A percentile compares a stretch with the other conserved stretches of the same genome.
These are phyloP conservation scores for Edaphochlamys debaryana DNA, from an alignment of 139 green algal species.

Conservation along the genomic window DNA sequence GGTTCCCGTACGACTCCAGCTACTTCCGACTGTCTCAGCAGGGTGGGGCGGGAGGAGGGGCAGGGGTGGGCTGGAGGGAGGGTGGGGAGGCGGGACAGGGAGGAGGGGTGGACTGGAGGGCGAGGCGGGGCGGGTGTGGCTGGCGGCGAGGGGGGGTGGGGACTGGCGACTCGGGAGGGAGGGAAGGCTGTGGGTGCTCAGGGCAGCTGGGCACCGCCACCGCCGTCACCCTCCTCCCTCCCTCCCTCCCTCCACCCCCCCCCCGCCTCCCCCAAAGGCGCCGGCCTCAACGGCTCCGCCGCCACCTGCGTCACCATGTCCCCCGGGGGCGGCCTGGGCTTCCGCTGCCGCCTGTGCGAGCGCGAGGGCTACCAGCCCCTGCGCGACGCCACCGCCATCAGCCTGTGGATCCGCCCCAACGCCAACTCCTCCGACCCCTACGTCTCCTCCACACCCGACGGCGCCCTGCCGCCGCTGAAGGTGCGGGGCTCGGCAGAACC, in stretches of 20 bases:
- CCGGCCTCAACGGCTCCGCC: conserved; percentile 1
- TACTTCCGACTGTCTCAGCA: conserved; percentile 20
- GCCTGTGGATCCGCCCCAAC: conserved; percentile 45
- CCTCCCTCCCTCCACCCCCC: neutral
- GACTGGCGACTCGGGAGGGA: too few relatives aligned
- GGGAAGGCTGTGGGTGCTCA: too few relatives aligned
- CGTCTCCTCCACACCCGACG: conserved; percentile 20
- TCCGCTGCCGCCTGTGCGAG: conserved; percentile 46
- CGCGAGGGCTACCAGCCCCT: conserved; percentile 51
- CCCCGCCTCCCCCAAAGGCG: conserved; percentile 1
- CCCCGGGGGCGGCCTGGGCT: conserved; percentile 33
- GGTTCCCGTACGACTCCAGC: conserved; percentile 18
- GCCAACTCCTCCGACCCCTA: conserved; percentile 9
- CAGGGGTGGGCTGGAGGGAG: too few relatives aligned
- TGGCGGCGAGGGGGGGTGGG: too few relatives aligned
- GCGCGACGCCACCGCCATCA: conserved; percentile 2
- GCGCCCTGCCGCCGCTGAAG: conserved; percentile 21
- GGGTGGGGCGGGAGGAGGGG: neutral
- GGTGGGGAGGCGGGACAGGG: too few relatives aligned
- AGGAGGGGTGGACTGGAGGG: too few relatives aligned
- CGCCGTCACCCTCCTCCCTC: too few relatives aligned
- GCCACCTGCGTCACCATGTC: conserved; percentile 40
- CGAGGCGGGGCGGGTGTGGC: too few relatives aligned
- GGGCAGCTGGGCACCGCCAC: too few relatives aligned
- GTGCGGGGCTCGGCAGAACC: too few relatives aligned